Conservation (phyloP, 2,329 filamentous ascomycete genomes). For the Metarhizium robertsii region DNA sequence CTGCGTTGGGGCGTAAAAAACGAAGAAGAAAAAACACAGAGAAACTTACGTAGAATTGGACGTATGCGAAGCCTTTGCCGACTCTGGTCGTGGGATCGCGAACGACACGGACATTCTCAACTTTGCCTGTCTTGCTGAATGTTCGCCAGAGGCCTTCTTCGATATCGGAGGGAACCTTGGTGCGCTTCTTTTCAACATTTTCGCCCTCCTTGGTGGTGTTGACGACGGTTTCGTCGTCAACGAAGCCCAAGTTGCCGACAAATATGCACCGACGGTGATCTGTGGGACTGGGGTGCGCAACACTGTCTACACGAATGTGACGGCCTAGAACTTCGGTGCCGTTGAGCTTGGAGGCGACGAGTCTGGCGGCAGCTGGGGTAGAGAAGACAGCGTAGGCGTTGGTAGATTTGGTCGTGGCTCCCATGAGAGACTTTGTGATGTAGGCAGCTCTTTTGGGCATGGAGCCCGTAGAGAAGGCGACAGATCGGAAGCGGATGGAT, state of each 20-base stretch:
- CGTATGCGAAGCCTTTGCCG: slow-evolving; percentile 94
- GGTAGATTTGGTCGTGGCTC: slow-evolving; percentile 81
- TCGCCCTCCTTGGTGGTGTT: slow-evolving; percentile 56
- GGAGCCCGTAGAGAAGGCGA: slow-evolving; percentile 66
- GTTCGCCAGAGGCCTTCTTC: slow-evolving; percentile 89
- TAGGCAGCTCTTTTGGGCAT: slow-evolving; percentile 92
- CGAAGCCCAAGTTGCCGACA: slow-evolving; percentile 91
- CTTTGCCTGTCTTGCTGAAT: slow-evolving; percentile 64
- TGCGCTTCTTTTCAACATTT: slow-evolving; percentile 62
- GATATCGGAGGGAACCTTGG: slow-evolving; percentile 68
- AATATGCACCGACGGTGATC: slow-evolving; percentile 91
- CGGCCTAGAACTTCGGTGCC: slow-evolving; percentile 75
- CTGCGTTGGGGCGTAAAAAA: background rate
- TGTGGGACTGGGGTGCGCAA: slow-evolving; percentile 74
- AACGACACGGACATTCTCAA: slow-evolving; percentile 89
- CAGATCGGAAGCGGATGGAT: slow-evolving; percentile 89
- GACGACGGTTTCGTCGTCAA: slow-evolving; percentile 76
- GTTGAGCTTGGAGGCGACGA: slow-evolving; percentile 70
- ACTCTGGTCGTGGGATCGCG: slow-evolving; percentile 85
- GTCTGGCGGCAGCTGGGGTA: slow-evolving; percentile 62
- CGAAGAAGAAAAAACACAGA: background rate
- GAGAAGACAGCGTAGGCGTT: slow-evolving; percentile 93
- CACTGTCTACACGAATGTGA: slow-evolving; percentile 82
- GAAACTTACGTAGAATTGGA: slow-evolving; percentile 69
- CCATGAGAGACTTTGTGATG: slow-evolving; percentile 84